Evolutionary conservation across 192 early-diverging fungal genomes (phyloP).

Genomic region (Backusella morwellensis): DNA sequence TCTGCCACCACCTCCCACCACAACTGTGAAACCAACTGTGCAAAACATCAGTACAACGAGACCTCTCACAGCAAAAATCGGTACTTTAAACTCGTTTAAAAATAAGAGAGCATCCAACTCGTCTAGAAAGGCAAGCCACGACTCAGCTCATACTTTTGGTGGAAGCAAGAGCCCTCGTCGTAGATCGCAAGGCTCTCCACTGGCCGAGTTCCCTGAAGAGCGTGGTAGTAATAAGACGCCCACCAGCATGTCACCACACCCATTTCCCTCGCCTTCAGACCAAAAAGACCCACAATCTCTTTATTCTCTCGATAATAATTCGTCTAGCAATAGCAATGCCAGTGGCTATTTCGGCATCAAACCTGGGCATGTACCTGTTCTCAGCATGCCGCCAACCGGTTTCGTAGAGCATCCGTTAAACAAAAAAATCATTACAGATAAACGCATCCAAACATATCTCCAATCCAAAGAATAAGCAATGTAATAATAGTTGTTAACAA

Average conservation of each 20-base stretch:
- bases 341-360: neutral
- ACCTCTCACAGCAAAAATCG: neutral
- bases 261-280: neutral
- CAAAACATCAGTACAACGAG: neutral
- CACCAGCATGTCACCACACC: conserved; percentile 5
- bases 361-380: neutral
- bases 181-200: neutral
- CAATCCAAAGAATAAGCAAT: conserved; percentile 9
- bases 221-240: neutral
- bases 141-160: conserved; percentile 1
- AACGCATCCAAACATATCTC: conserved; percentile 8
- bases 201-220: neutral
- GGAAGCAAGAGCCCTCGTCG: neutral
- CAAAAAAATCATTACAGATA: conserved; percentile 5
- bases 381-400: conserved; percentile 6
- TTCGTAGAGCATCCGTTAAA: neutral
- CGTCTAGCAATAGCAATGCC: neutral
- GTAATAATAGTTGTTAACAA: neutral
- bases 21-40: neutral
- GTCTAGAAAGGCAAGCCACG: neutral
- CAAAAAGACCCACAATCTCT: neutral
- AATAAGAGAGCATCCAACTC: neutral
- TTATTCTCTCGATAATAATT: neutral
- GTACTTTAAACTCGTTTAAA: neutral
- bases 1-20: neutral